Percentiles rank a stretch among this genome's conserved stretches.
Conservation (phyloP, 2,329 filamentous ascomycete species). For the Aureobasidium musti region DNA sequence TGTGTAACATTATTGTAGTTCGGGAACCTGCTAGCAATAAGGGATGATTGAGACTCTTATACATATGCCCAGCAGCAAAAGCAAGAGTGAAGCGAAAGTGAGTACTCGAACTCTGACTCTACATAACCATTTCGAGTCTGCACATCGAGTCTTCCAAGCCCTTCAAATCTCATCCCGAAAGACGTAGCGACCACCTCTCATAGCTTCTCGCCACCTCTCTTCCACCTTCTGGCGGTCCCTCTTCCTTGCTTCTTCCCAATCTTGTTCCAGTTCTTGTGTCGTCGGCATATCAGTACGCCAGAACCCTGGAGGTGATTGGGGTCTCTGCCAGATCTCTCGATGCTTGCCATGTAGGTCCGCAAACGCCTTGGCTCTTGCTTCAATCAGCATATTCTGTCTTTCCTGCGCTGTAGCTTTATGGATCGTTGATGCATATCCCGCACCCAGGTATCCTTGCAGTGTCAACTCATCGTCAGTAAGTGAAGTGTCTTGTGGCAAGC, state of each 20-base stretch:
- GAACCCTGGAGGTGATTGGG: conserved; percentile 77
- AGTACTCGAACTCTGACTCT: too few species aligned
- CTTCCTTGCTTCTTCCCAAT: conserved; percentile 65
- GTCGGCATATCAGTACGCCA: conserved; percentile 88
- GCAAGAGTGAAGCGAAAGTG: neutral
- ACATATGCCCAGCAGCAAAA: neutral
- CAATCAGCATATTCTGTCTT: conserved; percentile 66
- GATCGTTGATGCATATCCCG: conserved; percentile 38
- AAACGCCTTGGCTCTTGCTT: conserved; percentile 71
- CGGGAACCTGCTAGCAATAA: neutral
- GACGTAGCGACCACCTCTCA: conserved; percentile 74
- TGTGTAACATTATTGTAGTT: neutral
- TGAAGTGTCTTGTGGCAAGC: conserved; percentile 24
- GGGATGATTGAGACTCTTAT: neutral
- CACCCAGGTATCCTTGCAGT: conserved; percentile 58
- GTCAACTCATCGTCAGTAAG: conserved; percentile 40
- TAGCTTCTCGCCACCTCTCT: conserved; percentile 78
- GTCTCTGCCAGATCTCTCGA: conserved; percentile 69
- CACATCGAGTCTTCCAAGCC: too few species aligned
- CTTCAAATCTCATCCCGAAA: conserved; percentile 70
- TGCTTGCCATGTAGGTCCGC: conserved; percentile 78
- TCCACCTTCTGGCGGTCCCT: conserved; percentile 66
- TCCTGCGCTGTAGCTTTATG: conserved; percentile 48
- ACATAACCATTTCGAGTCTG: too few species aligned
- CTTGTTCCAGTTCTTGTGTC: conserved; percentile 74